Conservation (phyloP, 768 basidiomycete species). For the Clavulina sp. region DNA sequence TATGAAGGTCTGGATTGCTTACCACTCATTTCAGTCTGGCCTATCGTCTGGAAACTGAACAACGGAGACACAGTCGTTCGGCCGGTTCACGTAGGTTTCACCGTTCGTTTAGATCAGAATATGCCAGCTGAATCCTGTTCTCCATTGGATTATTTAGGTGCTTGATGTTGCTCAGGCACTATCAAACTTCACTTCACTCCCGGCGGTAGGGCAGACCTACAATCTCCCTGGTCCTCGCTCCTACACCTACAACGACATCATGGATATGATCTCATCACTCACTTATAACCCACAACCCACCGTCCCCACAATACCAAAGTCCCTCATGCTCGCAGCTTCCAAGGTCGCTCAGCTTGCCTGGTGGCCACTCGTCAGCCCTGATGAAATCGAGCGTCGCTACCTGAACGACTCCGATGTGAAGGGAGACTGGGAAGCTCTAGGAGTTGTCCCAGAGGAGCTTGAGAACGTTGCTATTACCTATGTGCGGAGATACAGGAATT, state of each 20-base stretch:
- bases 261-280: conserved; percentile 48
- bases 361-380: conserved; percentile 87
- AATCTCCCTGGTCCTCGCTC: conserved; percentile 80
- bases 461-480: conserved; percentile 82
- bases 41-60: conserved; percentile 91
- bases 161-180: conserved; percentile 88
- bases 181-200: conserved; percentile 47
- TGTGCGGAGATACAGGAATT: conserved; percentile 72
- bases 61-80: conserved; percentile 69
- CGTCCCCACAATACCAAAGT: conserved; percentile 62
- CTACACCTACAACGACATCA: conserved; percentile 47
- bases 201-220: conserved; percentile 41
- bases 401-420: conserved; percentile 45
- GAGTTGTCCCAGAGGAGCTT: conserved; percentile 65
- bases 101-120: not conserved
- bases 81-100: conserved; percentile 66
- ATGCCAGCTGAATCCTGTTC: not conserved
- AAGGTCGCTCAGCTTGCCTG: conserved; percentile 46
- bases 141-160: conserved; percentile 33
- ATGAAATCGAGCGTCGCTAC: conserved; percentile 78
- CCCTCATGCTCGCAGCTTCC: conserved; percentile 45
- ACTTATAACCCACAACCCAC: conserved; percentile 58
- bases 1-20: conserved; percentile 4
- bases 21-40: conserved; percentile 42
- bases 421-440: conserved; percentile 73